These are phyloP conservation scores for Gymnopilus dilepis DNA, from an alignment of 768 basidiomycete species.

Conservation along the genomic window DNA sequence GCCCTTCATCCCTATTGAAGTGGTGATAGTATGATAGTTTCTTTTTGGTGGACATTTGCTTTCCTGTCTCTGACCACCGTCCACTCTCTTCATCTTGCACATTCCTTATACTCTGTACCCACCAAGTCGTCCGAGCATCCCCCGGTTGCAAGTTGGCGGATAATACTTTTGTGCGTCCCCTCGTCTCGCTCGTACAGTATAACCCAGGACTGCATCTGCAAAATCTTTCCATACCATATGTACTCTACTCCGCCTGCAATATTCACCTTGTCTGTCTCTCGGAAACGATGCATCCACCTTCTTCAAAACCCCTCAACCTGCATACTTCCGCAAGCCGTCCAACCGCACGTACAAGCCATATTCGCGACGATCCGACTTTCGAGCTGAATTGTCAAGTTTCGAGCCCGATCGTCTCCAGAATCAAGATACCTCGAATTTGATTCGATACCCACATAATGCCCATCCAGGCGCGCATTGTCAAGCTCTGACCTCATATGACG, in stretches of 20 bases:
- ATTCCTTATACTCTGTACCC: constrained; percentile 15
- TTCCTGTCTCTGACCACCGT: constrained; percentile 23
- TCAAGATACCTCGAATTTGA: neutral
- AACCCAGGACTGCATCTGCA: constrained; percentile 25
- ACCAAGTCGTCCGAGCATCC: constrained; percentile 10
- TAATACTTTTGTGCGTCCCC: constrained; percentile 23
- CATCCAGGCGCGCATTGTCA: too few species aligned
- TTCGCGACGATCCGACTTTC: too few species aligned
- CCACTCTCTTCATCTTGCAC: constrained; percentile 27
- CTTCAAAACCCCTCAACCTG: too few species aligned
- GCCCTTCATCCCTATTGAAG: constrained; percentile 13
- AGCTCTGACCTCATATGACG: too few species aligned
- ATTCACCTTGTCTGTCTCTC: constrained; percentile 1
- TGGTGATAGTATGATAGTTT: constrained; percentile 13
- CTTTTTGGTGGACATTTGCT: constrained; percentile 21
- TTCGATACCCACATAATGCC: neutral
- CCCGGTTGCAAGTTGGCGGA: constrained; percentile 22
- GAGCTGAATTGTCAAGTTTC: neutral
- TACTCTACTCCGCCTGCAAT: constrained; percentile 26
- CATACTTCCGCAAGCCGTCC: too few species aligned
- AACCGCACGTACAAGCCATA: too few species aligned
- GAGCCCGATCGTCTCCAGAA: neutral
- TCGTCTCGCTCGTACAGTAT: constrained; percentile 14
- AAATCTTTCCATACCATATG: constrained; percentile 27
- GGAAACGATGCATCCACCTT: too few species aligned